These are phyloP conservation scores for Sugiyamaella japonica DNA, from an alignment of 1,139 yeast genomes.

Conservation along the genomic window DNA sequence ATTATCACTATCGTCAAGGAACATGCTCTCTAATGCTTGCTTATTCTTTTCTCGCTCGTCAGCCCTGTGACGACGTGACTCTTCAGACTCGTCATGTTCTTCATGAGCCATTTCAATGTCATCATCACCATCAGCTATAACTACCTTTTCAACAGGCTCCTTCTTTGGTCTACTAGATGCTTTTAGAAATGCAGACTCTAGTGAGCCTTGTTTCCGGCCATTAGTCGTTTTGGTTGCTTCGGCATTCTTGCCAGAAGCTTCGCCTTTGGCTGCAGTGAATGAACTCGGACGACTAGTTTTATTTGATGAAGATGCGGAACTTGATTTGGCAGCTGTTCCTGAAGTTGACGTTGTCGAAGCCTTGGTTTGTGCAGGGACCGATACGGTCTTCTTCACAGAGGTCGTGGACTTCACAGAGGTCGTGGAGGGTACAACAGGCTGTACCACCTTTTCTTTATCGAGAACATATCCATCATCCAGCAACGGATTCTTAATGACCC, in stretches of 20 bases:
- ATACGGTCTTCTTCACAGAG: not conserved
- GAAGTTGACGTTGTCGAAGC: not conserved
- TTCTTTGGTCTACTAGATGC: conserved; percentile 18
- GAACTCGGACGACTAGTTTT: not conserved
- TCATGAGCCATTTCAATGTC: conserved; percentile 20
- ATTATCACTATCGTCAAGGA: conserved; percentile 26
- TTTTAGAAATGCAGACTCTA: conserved; percentile 23
- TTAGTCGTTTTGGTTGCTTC: not conserved
- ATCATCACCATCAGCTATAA: conserved; percentile 24
- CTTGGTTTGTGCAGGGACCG: not conserved
- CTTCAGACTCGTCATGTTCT: conserved; percentile 14
- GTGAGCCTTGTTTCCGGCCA: conserved; percentile 10
- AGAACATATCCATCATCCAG: conserved; percentile 1
- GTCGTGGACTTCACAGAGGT: not conserved
- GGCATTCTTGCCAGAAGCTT: not conserved
- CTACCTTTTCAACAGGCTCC: conserved; percentile 24
- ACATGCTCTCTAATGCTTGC: conserved; percentile 26
- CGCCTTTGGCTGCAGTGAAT: not conserved
- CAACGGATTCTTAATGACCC: conserved; percentile 17
- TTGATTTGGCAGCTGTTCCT: not conserved
- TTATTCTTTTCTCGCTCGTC: conserved; percentile 19
- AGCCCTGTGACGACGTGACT: conserved; percentile 13
- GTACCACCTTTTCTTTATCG: not conserved
- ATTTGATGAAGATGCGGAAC: not conserved
- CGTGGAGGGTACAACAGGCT: not conserved